These are phyloP conservation scores for Clarkia xantiana DNA, from an alignment of 345 rosid genomes.

Conservation along the genomic window DNA sequence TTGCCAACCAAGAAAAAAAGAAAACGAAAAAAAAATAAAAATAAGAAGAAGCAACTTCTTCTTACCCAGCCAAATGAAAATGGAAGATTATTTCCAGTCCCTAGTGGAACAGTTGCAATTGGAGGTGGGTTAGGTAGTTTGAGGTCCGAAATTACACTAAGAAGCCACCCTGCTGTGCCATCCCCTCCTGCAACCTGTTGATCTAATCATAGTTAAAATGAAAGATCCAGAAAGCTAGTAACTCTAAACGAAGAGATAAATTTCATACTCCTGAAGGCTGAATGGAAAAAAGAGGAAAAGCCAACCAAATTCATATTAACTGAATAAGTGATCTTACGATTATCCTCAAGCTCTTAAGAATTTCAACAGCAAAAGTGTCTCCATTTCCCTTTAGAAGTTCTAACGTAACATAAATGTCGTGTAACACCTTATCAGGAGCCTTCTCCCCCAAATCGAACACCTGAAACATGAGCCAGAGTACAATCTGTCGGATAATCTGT, in stretches of 20 bases:
- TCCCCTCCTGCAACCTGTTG: conserved; percentile 66
- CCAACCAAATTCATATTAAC: neutral
- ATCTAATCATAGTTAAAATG: neutral
- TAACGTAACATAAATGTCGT: conserved; percentile 27
- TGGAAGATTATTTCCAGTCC: conserved; percentile 67
- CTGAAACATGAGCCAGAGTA: conserved; percentile 12
- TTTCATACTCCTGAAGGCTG: neutral
- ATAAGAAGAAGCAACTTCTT: no score
- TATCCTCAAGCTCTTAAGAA: conserved; percentile 35
- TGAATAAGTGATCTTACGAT: conserved; percentile 29
- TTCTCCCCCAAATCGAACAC: conserved; percentile 42
- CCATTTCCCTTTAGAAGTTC: conserved; percentile 23
- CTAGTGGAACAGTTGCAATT: conserved; percentile 49
- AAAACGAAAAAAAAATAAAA: no score
- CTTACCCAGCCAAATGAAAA: conserved; percentile 71
- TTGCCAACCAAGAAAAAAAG: no score
- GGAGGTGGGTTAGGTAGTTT: conserved; percentile 54
- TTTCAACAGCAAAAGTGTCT: conserved; percentile 33
- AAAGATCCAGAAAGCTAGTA: neutral
- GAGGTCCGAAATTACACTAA: conserved; percentile 59
- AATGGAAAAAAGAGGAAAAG: no score
- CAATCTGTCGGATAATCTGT: no score
- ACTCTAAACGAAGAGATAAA: neutral
- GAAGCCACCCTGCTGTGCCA: conserved; percentile 67
- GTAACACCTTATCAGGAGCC: conserved; percentile 38